Conservation (phyloP, 2,329 filamentous ascomycete species). For the Arthroderma sp. region DNA sequence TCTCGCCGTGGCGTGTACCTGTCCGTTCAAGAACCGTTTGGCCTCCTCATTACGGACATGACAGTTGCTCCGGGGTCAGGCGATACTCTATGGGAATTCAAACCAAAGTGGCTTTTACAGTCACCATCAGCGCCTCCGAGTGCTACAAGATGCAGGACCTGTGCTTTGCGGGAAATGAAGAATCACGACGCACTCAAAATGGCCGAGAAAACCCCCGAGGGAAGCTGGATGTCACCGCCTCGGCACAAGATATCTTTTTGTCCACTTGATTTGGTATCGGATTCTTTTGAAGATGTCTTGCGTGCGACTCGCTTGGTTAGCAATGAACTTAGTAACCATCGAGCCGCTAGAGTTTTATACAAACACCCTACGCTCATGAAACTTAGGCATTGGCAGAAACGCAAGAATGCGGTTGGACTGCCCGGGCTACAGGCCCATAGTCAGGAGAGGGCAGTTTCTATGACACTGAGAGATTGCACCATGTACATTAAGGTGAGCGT, state of each 20-base stretch:
- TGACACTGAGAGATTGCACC: slow-evolving; percentile 71
- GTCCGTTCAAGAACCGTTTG: slow-evolving; percentile 45
- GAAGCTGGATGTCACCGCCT: background rate
- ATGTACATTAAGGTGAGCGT: slow-evolving; percentile 51
- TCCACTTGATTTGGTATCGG: slow-evolving; percentile 50
- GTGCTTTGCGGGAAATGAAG: slow-evolving; percentile 46
- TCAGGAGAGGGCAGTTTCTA: slow-evolving; percentile 50
- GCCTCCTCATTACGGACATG: slow-evolving; percentile 66
- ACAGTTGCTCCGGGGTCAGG: slow-evolving; percentile 28
- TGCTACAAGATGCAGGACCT: slow-evolving; percentile 59
- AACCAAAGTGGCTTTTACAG: slow-evolving; percentile 72
- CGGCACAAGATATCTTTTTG: slow-evolving; percentile 37
- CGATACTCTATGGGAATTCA: slow-evolving; percentile 52
- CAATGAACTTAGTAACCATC: slow-evolving; percentile 24
- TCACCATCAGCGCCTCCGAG: slow-evolving; percentile 55
- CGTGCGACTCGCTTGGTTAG: slow-evolving; percentile 28
- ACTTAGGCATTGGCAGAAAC: slow-evolving; percentile 22
- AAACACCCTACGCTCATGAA: slow-evolving; percentile 23
- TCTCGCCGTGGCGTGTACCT: slow-evolving; percentile 40
- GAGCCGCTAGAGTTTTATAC: slow-evolving; percentile 23
- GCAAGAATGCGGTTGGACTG: slow-evolving; percentile 23
- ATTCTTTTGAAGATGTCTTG: slow-evolving; percentile 30
- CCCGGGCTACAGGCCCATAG: slow-evolving; percentile 24
- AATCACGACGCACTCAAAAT: slow-evolving; percentile 23
- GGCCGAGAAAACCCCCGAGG: slow-evolving; percentile 15